Evolutionary conservation across 495 filamentous ascomycete species (phyloP).

Genomic region (Umbilicaria muhlenbergii): DNA sequence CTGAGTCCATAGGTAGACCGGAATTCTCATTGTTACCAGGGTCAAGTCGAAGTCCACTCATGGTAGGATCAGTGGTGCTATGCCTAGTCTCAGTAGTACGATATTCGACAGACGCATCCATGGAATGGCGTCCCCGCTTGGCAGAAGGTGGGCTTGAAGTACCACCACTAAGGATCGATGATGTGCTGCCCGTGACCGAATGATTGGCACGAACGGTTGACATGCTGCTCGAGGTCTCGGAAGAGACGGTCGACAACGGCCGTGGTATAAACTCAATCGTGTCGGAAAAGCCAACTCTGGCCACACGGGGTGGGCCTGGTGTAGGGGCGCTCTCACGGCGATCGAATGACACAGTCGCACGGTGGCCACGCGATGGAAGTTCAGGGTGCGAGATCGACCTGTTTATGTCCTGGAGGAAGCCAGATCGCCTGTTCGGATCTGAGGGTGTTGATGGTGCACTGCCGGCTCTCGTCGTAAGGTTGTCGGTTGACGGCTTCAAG

Average conservation of each 20-base stretch:
- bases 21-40: no score
- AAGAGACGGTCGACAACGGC: slow-evolving; percentile 57
- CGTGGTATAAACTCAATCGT: slow-evolving; percentile 53
- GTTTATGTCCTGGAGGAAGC: slow-evolving; percentile 18
- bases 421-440: slow-evolving; percentile 19
- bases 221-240: slow-evolving; percentile 53
- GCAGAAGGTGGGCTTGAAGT: slow-evolving; percentile 17
- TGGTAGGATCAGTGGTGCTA: no score
- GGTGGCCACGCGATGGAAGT: slow-evolving; percentile 17
- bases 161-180: slow-evolving; percentile 30
- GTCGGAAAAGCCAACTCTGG: slow-evolving; percentile 42
- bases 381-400: slow-evolving; percentile 24
- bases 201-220: slow-evolving; percentile 43
- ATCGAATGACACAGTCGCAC: slow-evolving; percentile 12
- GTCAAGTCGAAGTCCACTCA: no score
- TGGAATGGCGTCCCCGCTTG: not conserved
- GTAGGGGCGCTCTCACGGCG: slow-evolving; percentile 19
- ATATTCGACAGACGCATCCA: not conserved
- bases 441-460: slow-evolving; percentile 60
- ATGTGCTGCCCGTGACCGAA: slow-evolving; percentile 46
- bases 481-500: slow-evolving; percentile 38
- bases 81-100: no score
- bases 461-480: slow-evolving; percentile 29
- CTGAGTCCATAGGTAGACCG: no score
- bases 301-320: slow-evolving; percentile 22